Evolutionary conservation across 116 monocot species (phyloP), one percentile per base, ranked within the genome.

Genomic region (Zostera marina): DNA sequence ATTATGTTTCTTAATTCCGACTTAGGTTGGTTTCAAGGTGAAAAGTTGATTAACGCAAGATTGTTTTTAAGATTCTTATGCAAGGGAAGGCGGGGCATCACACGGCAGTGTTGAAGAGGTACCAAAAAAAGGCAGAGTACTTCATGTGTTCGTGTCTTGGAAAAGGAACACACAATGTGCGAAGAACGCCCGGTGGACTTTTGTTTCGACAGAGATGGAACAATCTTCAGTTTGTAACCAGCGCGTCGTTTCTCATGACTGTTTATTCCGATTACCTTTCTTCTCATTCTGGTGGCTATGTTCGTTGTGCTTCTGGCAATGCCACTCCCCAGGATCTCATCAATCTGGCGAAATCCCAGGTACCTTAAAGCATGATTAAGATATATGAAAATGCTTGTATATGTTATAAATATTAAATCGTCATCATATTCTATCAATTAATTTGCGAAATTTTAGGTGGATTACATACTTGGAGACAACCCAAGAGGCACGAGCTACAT

Each of bases 401-500:
- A n/a, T n/a, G n/a, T n/a, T n/a, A n/a, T n/a, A n/a, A n/a, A n/a
- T n/a, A n/a, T n/a, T n/a, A n/a, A n/a, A n/a, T n/a, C n/a, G n/a
- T n/a, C n/a, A n/a, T n/a, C n/a, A n/a, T n/a, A n/a, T n/a, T n/a
- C n/a, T n/a, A n/a, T n/a, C n/a, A n/a, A n/a, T n/a, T n/a, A n/a
- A n/a, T n/a, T n/a, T n/a, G n/a, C n/a, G n/a, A n/a, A n/a, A n/a
- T n/a, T n/a, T n/a, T n/a, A n/a, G n/a, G 88, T 87, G 48, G 88
- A 94, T 63, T 94, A 94, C 67, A 84, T 94, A 5, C 71, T 94
- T 2, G 93, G 93, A 1, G 81, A 81, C 68, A 88, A 93, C 60
- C 93, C 93, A 11, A 76, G 87, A 42, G 87, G 74, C 0, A 88
- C 88, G 13, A 94, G 88, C 65, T 94, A 94, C 94, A 88, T 94